Conservation (phyloP, 2,329 filamentous ascomycete species). For the Teratosphaeria nubilosa region DNA sequence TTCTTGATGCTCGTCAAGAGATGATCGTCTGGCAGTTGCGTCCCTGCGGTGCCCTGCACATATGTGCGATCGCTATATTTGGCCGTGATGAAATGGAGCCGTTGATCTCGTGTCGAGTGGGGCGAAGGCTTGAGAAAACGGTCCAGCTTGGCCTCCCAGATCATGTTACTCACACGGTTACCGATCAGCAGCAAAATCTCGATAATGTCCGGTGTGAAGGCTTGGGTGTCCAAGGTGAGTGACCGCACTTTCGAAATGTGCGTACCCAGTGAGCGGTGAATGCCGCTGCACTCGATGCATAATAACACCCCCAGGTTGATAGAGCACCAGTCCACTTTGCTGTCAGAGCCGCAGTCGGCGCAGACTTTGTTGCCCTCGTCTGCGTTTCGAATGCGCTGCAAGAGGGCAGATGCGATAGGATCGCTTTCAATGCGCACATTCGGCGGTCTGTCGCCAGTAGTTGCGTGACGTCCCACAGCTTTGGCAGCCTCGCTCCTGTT, state of each 20-base stretch:
- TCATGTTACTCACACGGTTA: slow-evolving; percentile 89
- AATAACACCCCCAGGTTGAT: slow-evolving; percentile 95
- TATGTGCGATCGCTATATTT: slow-evolving; percentile 85
- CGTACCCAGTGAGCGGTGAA: slow-evolving; percentile 89
- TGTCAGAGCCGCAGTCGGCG: slow-evolving; percentile 82
- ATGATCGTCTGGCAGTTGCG: slow-evolving; percentile 74
- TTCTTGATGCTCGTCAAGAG: slow-evolving; percentile 88
- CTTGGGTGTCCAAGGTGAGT: slow-evolving; percentile 87
- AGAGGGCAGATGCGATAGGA: slow-evolving; percentile 65
- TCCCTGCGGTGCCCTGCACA: slow-evolving; percentile 57
- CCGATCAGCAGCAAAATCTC: slow-evolving; percentile 85
- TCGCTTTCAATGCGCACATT: slow-evolving; percentile 64
- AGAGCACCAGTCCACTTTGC: slow-evolving; percentile 97
- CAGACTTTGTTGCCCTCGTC: slow-evolving; percentile 92
- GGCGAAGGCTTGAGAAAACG: slow-evolving; percentile 60
- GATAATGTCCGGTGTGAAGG: slow-evolving; percentile 93
- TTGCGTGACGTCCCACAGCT: slow-evolving; percentile 72
- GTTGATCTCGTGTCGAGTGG: slow-evolving; percentile 75
- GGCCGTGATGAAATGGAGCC: slow-evolving; percentile 85
- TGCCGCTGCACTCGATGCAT: slow-evolving; percentile 96
- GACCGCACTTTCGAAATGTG: slow-evolving; percentile 97
- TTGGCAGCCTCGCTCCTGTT: slow-evolving; percentile 32
- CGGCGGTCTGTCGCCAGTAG: slow-evolving; percentile 76
- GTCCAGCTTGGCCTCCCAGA: slow-evolving; percentile 86
- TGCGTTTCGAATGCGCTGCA: slow-evolving; percentile 77